phyloP scores from a whole-genome alignment of 306 rosid species.

The Prunus mongolica region DNA sequence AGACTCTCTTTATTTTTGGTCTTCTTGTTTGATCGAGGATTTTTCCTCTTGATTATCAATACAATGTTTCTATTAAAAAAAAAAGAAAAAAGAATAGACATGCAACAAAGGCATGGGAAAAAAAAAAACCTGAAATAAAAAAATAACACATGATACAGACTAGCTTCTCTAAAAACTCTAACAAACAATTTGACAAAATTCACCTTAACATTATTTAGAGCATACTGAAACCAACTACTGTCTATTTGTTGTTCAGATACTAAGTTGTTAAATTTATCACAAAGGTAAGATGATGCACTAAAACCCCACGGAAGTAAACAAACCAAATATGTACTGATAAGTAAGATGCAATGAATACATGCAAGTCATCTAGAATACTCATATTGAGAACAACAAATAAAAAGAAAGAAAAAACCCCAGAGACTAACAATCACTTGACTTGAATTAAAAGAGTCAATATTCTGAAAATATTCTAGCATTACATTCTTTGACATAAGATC shows the following conservation, averaged over 20 bases:
- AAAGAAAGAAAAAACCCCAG: background rate
- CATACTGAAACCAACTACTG: no score
- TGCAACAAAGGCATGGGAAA: conserved; percentile 1
- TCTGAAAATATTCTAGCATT: background rate
- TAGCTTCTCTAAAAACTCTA: background rate
- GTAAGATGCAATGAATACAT: background rate
- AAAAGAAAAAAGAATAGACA: background rate
- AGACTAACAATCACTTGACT: background rate
- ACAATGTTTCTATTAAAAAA: no score
- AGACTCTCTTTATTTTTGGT: no score
- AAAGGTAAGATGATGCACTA: background rate
- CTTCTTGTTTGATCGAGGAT: no score
- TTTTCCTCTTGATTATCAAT: no score
- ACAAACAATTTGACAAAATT: background rate
- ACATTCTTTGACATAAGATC: background rate
- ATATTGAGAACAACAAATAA: background rate
- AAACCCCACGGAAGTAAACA: background rate
- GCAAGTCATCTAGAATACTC: no score
- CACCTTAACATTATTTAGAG: background rate
- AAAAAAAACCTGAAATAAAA: background rate
- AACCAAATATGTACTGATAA: background rate
- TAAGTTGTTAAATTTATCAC: background rate
- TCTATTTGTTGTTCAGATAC: background rate
- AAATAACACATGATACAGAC: background rate
- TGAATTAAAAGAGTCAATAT: background rate